Percentiles rank a stretch among this genome's conserved stretches.
Conservation (phyloP, 2,329 filamentous ascomycete species). For the Tolypocladium pustulatum region DNA sequence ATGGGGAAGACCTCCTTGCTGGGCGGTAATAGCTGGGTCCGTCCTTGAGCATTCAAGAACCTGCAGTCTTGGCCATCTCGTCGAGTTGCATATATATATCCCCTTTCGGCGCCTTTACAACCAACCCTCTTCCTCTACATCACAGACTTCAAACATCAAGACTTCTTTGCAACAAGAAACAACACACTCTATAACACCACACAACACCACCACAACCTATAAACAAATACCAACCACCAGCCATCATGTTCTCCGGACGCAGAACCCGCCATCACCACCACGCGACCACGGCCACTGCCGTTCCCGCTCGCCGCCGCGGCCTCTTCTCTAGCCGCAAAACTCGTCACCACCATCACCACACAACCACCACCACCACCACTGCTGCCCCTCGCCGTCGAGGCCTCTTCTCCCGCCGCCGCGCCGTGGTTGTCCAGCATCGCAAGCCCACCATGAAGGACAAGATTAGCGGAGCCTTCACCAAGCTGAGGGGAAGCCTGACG, state of each 20-base stretch:
- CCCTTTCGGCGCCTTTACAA: background rate
- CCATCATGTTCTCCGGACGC: slow-evolving; percentile 12
- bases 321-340: slow-evolving; percentile 28
- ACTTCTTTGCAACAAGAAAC: background rate
- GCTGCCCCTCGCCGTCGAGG: slow-evolving; percentile 25
- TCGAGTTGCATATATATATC: background rate
- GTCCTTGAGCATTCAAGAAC: background rate
- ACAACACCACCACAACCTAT: background rate
- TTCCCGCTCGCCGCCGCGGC: slow-evolving; percentile 23
- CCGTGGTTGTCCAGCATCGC: slow-evolving; percentile 44
- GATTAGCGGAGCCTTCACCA: slow-evolving; percentile 64
- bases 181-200: background rate
- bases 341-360: slow-evolving; percentile 22
- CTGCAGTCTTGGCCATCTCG: background rate
- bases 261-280: slow-evolving; percentile 14
- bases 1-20: background rate
- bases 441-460: slow-evolving; percentile 65
- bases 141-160: background rate
- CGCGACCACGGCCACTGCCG: slow-evolving; percentile 27
- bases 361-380: slow-evolving; percentile 28
- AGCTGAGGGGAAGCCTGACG: slow-evolving; percentile 60
- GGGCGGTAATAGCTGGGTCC: background rate
- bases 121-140: background rate
- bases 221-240: background rate
- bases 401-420: slow-evolving; percentile 27